Evolutionary conservation across 352 stramenopile genomes (phyloP).

Genomic region (Globisporangium rhizosaccharum): DNA sequence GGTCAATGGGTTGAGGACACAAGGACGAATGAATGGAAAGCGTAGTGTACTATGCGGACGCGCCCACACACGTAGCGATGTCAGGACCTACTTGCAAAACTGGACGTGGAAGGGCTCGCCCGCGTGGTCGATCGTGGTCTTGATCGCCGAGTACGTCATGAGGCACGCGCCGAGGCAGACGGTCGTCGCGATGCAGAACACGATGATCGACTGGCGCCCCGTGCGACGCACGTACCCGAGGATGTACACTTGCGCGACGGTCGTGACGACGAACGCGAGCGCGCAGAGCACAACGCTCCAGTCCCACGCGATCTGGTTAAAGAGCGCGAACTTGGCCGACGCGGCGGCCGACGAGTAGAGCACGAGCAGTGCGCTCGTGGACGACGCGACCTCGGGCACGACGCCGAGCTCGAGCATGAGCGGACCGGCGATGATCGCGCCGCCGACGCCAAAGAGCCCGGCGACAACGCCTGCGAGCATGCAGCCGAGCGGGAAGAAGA

Average conservation of each 20-base stretch:
- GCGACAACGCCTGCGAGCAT: conserved; percentile 35
- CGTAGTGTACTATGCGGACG: background rate
- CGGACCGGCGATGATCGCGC: conserved; percentile 47
- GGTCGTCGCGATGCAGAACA: conserved; percentile 42
- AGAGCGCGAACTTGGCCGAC: conserved; percentile 47
- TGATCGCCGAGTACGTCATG: conserved; percentile 52
- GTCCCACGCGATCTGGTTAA: conserved; percentile 44
- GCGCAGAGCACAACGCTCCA: conserved; percentile 32
- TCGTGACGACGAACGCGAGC: conserved; percentile 41
- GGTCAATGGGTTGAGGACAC: too few species aligned
- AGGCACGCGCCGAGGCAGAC: conserved; percentile 35
- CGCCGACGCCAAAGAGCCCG: conserved; percentile 44
- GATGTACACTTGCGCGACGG: conserved; percentile 44
- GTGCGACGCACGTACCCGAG: conserved; percentile 44
- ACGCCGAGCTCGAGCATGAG: conserved; percentile 60
- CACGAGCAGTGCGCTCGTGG: conserved; percentile 44
- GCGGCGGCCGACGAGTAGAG: conserved; percentile 44
- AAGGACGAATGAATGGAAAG: too few species aligned
- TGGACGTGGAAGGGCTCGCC: conserved; percentile 28
- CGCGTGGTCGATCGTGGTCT: conserved; percentile 29
- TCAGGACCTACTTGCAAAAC: conserved; percentile 26
- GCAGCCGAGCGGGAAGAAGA: conserved; percentile 31
- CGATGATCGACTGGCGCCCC: conserved; percentile 43
- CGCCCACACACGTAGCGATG: too few species aligned
- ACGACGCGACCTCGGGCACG: conserved; percentile 39